These are phyloP conservation scores for Lachancea thermotolerans DNA, from an alignment of 805 yeast genomes.

Conservation along the genomic window DNA sequence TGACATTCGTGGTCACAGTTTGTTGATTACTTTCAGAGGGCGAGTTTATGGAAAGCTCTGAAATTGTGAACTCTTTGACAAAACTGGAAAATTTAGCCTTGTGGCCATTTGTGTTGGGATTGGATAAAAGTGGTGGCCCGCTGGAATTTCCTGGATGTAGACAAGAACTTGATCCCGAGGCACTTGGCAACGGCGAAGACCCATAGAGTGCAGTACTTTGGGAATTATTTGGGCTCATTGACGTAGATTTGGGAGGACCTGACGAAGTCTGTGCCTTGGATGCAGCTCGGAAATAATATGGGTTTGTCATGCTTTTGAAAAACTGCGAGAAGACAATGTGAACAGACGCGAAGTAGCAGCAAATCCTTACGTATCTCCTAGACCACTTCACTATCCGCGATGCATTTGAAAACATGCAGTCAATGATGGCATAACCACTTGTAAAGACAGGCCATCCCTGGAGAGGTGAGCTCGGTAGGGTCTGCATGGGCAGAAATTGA, in stretches of 20 bases:
- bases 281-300: constrained; percentile 1
- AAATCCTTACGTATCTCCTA: constrained; percentile 14
- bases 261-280: neutral
- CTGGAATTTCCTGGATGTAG: neutral
- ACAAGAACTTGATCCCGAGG: neutral
- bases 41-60: constrained; percentile 20
- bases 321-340: constrained; percentile 26
- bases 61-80: constrained; percentile 19
- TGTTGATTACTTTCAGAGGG: constrained; percentile 21
- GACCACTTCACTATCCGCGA: constrained; percentile 6
- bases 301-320: constrained; percentile 11
- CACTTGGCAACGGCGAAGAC: neutral
- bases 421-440: constrained; percentile 1
- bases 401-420: neutral
- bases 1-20: constrained; percentile 20
- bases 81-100: constrained; percentile 18
- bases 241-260: neutral
- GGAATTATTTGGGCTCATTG: constrained; percentile 3
- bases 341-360: constrained; percentile 23
- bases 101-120: constrained; percentile 1
- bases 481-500: neutral
- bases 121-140: constrained; percentile 5
- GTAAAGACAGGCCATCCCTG: constrained; percentile 3
- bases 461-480: neutral
- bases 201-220: neutral